Evolutionary conservation across 768 basidiomycete species (phyloP).

Genomic region (Leucogyrophana mollusca): DNA sequence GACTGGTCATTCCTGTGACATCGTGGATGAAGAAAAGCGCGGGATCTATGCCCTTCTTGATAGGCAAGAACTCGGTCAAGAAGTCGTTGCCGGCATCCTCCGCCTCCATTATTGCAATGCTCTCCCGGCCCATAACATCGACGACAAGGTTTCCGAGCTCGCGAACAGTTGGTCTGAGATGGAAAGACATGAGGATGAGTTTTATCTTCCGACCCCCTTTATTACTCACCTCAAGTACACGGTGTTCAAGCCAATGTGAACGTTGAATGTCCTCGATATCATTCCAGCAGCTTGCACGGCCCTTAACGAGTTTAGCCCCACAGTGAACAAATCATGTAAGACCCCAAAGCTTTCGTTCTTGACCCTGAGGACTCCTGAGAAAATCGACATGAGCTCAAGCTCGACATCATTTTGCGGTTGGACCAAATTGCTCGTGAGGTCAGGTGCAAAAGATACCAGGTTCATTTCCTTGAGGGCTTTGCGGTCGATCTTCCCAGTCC

Average conservation of each 20-base stretch:
- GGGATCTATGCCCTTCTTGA: slow-evolving; percentile 27
- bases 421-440: slow-evolving; percentile 22
- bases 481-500: slow-evolving; percentile 27
- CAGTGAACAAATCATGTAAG: slow-evolving; percentile 25
- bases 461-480: slow-evolving; percentile 27
- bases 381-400: slow-evolving; percentile 22
- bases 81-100: slow-evolving; percentile 26
- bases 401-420: slow-evolving; percentile 25
- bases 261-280: slow-evolving; percentile 25
- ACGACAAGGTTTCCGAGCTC: slow-evolving; percentile 24
- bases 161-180: slow-evolving; percentile 22
- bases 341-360: slow-evolving; percentile 20
- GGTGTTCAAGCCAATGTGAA: slow-evolving; percentile 28
- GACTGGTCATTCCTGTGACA: slow-evolving; percentile 30
- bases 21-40: slow-evolving; percentile 28
- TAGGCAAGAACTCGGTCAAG: slow-evolving; percentile 25
- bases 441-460: slow-evolving; percentile 17
- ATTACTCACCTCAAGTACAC: slow-evolving; percentile 25
- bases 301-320: slow-evolving; percentile 30
- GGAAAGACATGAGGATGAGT: neutral
- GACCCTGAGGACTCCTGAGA: slow-evolving; percentile 19
- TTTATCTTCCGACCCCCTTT: neutral
- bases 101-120: slow-evolving; percentile 13
- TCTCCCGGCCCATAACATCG: slow-evolving; percentile 27
- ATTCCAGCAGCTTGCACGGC: slow-evolving; percentile 29